Base-by-base conservation (phyloP, 306 rosid genomes). In the Medicago truncatula region DNA sequence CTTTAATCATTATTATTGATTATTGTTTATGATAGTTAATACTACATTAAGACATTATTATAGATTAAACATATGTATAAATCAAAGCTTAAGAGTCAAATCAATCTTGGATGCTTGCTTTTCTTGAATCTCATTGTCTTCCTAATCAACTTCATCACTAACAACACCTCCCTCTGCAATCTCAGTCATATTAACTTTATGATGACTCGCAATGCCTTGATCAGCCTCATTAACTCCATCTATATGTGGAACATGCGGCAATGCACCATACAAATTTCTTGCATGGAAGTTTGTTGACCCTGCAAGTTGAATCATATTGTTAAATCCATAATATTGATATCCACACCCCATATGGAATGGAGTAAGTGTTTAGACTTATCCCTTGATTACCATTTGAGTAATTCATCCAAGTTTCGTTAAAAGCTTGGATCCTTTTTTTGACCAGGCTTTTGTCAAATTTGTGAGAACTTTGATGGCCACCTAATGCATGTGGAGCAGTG, bases 401-500 rank as follows among this genome's bases (percentile, higher is more conserved):
- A 40, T 1, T 43, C 23, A 9, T 59, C 53, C n/a, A 15, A 9
- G 21, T 1, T 15, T 4, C 11, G 7, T 47, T 47, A 11, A 61
- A 3, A 31, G 23, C 41, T 8, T 63, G 7, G 0, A 36, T 14
- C 4, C 7, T 9, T 8, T 12, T 3, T 17, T 17, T 46, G 12
- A 21, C 2, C 23, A 61, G 8, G 0, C 8, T 13, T 21, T n/a
- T 23, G 41, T 75, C 79, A n/a, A 8, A 8, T 50, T 17, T 52
- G 17, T 75, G 72, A 4, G 72, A 18, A 52, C 50, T 75, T 64
- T 75, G 63, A 38, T 64, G 71, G 3, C 73, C 73, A 7, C 79
- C 72, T 18, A 75, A 54, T 34, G 79, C 72, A 20, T 75, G 73
- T 50, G 79, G 25, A 34, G 16, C 16, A 6, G 4, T 3, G 12